Base-by-base conservation (phyloP, 2,329 filamentous ascomycete species). In the Botrytis tulipae region DNA sequence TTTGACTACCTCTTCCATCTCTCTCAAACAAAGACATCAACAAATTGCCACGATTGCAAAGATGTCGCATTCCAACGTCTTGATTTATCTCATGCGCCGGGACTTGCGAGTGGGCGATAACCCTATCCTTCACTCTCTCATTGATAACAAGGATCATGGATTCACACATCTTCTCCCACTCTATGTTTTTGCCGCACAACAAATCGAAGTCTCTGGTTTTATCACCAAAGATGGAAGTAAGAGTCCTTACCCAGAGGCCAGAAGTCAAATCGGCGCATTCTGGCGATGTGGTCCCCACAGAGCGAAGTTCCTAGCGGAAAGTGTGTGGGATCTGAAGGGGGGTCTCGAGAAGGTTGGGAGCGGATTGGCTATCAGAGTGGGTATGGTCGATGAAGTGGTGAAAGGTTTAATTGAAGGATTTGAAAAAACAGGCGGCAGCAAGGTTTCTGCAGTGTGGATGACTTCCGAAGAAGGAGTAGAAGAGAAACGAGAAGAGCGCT, bases 31-130 rank as follows among this genome's bases (percentile, higher is more conserved):
- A 44, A 46, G 54, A 46, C 54, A 61, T 48, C 44, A 35, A 35
- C 25, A n/a, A 57, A 22, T 66, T 32, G 51, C 70, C 9, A 60
- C 70, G 20, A 63, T 44, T 40, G 70, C 73, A 60, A 77, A 73
- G n/a, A 80, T 80, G 82, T 29, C 80, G 77, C 8, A 83, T 82
- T 61, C 79, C 18, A 88, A 86, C 46, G 85, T 93, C 37, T 83
- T 94, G 70, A 85, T 95, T 72, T 94, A 94, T 79, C 81, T 95
- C 35, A 82, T 95, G 51, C 89, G 92, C 62, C 89, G 90, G 77
- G 93, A 95, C 80, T 85, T 94, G 32, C 90, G 93, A 74, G 84
- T 92, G 40, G 85, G 88, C 42, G 93, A 95, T 82, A 95, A 95
- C 78, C 92, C 92, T 0, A 86, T 94, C 60, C 86, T 95, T 32